Percentiles rank a stretch among this genome's conserved stretches.
Conservation (phyloP, 1,284 basidiomycete species). For the Cerrena zonata region DNA sequence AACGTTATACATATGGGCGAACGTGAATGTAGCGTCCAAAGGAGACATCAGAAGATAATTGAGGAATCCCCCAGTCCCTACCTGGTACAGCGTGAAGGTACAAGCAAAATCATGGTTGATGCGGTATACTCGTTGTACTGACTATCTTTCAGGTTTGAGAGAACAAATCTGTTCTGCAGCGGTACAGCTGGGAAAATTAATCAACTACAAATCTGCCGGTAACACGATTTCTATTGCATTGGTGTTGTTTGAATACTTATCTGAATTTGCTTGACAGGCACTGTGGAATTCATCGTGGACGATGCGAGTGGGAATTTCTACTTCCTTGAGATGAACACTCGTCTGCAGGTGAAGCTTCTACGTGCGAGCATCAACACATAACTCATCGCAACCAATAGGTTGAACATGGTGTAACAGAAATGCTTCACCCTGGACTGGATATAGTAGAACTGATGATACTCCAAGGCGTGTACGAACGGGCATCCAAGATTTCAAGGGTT, state of each 20-base stretch:
- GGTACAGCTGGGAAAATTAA: conserved; percentile 41
- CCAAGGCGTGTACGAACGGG: conserved; percentile 40
- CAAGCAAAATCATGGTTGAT: conserved; percentile 6
- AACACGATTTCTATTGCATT: too few relatives aligned
- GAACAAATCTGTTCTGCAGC: conserved; percentile 50
- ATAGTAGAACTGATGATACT: conserved; percentile 63
- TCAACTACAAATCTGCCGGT: conserved; percentile 60
- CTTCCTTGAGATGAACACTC: conserved; percentile 74
- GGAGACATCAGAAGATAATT: conserved; percentile 70
- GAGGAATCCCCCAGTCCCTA: conserved; percentile 64
- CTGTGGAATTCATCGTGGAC: conserved; percentile 66
- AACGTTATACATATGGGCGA: conserved; percentile 64
- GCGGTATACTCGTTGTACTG: too few relatives aligned
- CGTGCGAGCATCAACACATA: too few relatives aligned
- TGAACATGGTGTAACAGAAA: conserved; percentile 68
- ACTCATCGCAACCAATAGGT: conserved; percentile 37
- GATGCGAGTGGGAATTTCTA: conserved; percentile 50
- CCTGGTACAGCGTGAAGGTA: conserved; percentile 36
- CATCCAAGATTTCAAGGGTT: neutral
- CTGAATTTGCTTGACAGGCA: too few relatives aligned
- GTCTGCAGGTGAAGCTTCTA: conserved; percentile 50
- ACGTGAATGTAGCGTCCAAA: conserved; percentile 66
- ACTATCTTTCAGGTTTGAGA: conserved; percentile 31
- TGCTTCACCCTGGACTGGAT: conserved; percentile 51
- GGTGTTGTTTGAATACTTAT: too few relatives aligned